A percentile compares a stretch with the other conserved stretches of the same genome.
Conservation (phyloP, 306 rosid genomes). For the Cicer arietinum region DNA sequence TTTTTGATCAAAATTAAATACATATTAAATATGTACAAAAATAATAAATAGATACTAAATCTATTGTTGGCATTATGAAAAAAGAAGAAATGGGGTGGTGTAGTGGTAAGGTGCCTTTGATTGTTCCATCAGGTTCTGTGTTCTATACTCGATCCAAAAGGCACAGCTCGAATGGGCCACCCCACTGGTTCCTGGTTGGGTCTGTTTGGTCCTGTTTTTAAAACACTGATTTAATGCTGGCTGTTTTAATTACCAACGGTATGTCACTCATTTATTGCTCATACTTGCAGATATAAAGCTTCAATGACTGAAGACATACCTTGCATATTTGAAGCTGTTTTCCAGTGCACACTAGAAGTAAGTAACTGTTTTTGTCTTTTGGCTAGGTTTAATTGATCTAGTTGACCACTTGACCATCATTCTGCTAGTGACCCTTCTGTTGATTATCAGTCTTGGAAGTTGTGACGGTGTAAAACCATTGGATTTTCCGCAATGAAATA, state of each 20-base stretch:
- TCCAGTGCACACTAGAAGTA: slow-evolving; percentile 98
- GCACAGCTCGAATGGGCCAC: no score
- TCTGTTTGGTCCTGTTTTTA: no score
- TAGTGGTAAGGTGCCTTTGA: no score
- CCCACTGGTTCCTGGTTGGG: no score
- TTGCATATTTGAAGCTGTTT: slow-evolving; percentile 96
- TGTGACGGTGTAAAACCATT: slow-evolving; percentile 3
- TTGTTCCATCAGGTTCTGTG: no score
- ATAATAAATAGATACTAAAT: no score
- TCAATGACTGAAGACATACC: slow-evolving; percentile 92
- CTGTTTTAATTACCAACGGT: neutral
- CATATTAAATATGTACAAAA: no score
- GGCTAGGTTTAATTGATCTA: slow-evolving; percentile 9
- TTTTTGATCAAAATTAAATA: no score
- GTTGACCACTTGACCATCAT: slow-evolving; percentile 9
- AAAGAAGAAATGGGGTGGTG: no score
- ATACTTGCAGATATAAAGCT: slow-evolving; percentile 71
- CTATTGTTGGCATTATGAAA: no score
- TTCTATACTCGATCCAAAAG: no score
- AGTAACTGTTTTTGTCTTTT: slow-evolving; percentile 53
- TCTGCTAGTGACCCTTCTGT: neutral
- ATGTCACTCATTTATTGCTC: slow-evolving; percentile 20
- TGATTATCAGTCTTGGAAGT: neutral
- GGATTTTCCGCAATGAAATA: slow-evolving; percentile 8
- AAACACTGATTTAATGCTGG: neutral